Base-by-base conservation (phyloP, 108 stramenopile species). In the Schizochytrium sp. region DNA sequence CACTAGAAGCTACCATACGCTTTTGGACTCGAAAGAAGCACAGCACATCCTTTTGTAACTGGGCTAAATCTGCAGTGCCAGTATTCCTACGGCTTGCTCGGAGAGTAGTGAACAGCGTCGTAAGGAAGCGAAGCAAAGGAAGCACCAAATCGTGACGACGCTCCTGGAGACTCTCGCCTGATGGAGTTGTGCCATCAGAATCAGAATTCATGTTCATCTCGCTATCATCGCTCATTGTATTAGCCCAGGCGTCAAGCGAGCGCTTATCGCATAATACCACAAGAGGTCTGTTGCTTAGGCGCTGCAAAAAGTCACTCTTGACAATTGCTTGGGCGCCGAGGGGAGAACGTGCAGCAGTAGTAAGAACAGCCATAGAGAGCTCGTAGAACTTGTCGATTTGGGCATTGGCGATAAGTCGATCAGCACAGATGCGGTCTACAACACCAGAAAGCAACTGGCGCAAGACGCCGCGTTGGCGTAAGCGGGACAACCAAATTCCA, bases 161-260 rank as follows among this genome's bases (percentile, higher is more conserved):
- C 55, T 83, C 76, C 76, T 83, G 76, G 12, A 69, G 28, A 44
- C 28, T 69, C 64, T 69, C 64, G 12, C 64, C 64, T 8, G 64
- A 69, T 0, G 64, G 64, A 1, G 64, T 44, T 44, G 64, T 44
- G 12, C 42, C 64, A 12, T 69, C 64, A 38, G 42, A 38, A 15
- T 38, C 42, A 69, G 42, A 38, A 44, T 7, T 44, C 64, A 2
- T 17, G 17, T 44, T 44, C 40, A 5, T 28, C 28, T 7, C 64
- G 28, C 64, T 44, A 69, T 38, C 64, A 15, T 83, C 76, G 45
- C 76, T 40, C 76, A 83, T 83, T 13, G 47, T n/a, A 40, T 40
- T 50, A 5, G 76, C 76, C 76, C 76, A 83, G 47, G 76, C 76
- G 40, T 83, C 76, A 38, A 83, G 76, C 5, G 76, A 47, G 47